phyloP scores from a whole-genome alignment of 192 early-diverging fungal species.

The Linnemannia zychae region DNA sequence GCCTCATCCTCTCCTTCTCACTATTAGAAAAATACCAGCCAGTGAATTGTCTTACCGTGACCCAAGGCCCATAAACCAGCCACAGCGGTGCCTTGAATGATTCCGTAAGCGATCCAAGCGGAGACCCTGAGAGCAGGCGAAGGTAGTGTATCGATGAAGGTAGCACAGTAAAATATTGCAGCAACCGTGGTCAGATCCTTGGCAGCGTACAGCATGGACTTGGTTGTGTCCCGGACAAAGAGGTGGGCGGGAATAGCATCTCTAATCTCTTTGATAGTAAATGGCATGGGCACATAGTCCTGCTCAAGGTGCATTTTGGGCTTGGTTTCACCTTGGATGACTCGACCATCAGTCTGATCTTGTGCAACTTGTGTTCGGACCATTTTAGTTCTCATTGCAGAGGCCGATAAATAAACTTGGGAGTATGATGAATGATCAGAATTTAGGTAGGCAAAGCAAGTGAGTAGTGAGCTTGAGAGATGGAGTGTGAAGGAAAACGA shows the following conservation, averaged over 20 bases:
- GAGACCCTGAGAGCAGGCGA: conserved; percentile 60
- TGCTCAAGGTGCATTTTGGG: too few species aligned
- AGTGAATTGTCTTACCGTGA: conserved; percentile 68
- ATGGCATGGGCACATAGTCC: conserved; percentile 71
- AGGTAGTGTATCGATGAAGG: conserved; percentile 70
- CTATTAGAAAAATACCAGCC: too few species aligned
- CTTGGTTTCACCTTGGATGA: too few species aligned
- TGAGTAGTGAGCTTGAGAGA: too few species aligned
- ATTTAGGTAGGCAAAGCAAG: too few species aligned
- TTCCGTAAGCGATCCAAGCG: conserved; percentile 87
- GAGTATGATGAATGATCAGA: too few species aligned
- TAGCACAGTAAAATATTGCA: conserved; percentile 76
- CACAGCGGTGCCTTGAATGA: conserved; percentile 83
- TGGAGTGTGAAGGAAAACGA: too few species aligned
- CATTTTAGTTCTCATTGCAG: too few species aligned
- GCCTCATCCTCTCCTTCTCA: background rate
- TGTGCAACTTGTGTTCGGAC: too few species aligned
- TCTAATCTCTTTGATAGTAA: conserved; percentile 93
- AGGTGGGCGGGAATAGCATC: conserved; percentile 92
- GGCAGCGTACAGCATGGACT: conserved; percentile 83
- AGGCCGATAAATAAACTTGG: too few species aligned
- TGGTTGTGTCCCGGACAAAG: conserved; percentile 87
- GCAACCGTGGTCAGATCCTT: conserved; percentile 81
- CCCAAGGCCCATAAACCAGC: conserved; percentile 92
- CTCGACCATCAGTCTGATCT: too few species aligned